phyloP scores from a whole-genome alignment of 768 basidiomycete species.

The Suillus alpinus region DNA sequence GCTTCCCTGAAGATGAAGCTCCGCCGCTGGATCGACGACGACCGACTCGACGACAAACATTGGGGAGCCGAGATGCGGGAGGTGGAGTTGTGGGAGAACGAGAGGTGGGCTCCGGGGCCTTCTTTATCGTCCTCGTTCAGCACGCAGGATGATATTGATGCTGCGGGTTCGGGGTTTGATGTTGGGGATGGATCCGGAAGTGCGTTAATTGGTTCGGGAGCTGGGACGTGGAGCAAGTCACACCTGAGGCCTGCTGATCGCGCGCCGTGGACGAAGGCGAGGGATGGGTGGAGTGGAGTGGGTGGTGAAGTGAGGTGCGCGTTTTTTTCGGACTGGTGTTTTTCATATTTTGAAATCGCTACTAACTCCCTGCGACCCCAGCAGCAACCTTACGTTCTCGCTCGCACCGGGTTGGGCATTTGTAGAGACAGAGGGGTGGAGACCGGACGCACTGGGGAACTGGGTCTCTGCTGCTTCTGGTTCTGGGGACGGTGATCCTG shows the following conservation, averaged over 20 bases:
- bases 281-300: constrained; percentile 70
- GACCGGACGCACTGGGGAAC: constrained; percentile 54
- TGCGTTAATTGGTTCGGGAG: constrained; percentile 1
- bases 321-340: constrained; percentile 8
- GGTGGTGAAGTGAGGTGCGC: constrained; percentile 61
- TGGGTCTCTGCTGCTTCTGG: constrained; percentile 42
- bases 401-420: constrained; percentile 75
- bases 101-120: constrained; percentile 46
- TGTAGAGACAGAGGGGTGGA: constrained; percentile 76
- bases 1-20: constrained; percentile 16
- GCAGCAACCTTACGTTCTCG: constrained; percentile 79
- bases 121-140: neutral
- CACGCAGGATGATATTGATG: neutral
- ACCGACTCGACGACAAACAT: constrained; percentile 57
- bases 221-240: constrained; percentile 35
- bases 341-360: neutral
- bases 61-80: constrained; percentile 65
- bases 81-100: constrained; percentile 82
- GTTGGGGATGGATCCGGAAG: neutral
- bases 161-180: constrained; percentile 4
- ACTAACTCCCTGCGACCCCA: constrained; percentile 27
- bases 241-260: constrained; percentile 45
- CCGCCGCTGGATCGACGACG: constrained; percentile 54
- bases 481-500: constrained; percentile 6
- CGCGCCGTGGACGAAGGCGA: constrained; percentile 64